Percentiles rank a stretch among this genome's conserved stretches.
phyloP scores from a whole-genome alignment of 805 yeast genomes.

The Lachancea kluyveri region DNA sequence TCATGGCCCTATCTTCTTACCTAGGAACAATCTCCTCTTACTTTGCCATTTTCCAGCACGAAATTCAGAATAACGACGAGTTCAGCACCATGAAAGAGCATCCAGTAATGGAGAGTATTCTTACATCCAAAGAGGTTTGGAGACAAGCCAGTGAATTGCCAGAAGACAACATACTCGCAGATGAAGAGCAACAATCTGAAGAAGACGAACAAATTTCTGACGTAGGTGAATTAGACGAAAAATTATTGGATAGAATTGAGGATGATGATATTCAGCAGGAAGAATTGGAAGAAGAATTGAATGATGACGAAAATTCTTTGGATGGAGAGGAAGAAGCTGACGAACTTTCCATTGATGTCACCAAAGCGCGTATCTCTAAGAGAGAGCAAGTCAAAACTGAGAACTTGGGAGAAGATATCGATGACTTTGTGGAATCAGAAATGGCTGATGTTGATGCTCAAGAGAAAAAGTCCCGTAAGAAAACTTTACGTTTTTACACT shows the following conservation, averaged over 20 bases:
- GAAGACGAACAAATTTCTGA: constrained; percentile 20
- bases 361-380: constrained; percentile 47
- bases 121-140: constrained; percentile 84
- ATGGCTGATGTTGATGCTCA: constrained; percentile 80
- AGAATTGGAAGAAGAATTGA: constrained; percentile 17
- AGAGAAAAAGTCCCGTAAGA: constrained; percentile 75
- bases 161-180: constrained; percentile 20
- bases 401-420: constrained; percentile 19
- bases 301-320: constrained; percentile 17
- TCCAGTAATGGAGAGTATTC: constrained; percentile 81
- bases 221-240: constrained; percentile 15
- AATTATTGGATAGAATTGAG: constrained; percentile 13
- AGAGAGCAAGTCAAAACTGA: constrained; percentile 24
- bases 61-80: constrained; percentile 46
- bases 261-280: constrained; percentile 10
- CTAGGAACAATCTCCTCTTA: constrained; percentile 73
- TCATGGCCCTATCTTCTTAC: constrained; percentile 70
- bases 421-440: constrained; percentile 64
- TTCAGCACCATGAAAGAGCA: constrained; percentile 71
- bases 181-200: constrained; percentile 25
- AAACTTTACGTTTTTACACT: constrained; percentile 88
- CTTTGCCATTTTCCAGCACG: constrained; percentile 64
- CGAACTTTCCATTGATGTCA: constrained; percentile 46
- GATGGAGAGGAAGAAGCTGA: constrained; percentile 26
- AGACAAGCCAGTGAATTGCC: constrained; percentile 64